phyloP scores from a whole-genome alignment of 441 rosid genomes.

The Erodium trifolium region DNA sequence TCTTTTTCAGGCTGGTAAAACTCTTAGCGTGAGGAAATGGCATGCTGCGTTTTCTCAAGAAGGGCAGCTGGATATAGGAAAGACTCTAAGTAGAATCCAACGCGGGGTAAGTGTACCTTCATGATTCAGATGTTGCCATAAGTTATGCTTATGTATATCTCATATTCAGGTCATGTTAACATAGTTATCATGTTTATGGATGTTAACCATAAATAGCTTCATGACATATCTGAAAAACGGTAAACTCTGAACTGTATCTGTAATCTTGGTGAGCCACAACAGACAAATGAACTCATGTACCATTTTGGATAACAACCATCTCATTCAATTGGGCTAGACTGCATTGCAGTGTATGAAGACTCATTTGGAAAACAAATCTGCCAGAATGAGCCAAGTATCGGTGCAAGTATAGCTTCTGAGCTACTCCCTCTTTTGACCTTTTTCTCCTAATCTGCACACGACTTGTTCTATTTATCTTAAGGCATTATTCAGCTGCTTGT shows the following conservation, averaged over 20 bases:
- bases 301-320: not conserved
- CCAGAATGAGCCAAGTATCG: too few species aligned
- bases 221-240: too few species aligned
- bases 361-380: too few species aligned
- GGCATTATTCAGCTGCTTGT: too few species aligned
- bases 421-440: too few species aligned
- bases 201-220: not conserved
- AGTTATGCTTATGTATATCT: not conserved
- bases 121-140: slow-evolving; percentile 12
- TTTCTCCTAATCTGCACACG: too few species aligned
- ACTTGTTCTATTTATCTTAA: too few species aligned
- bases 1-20: slow-evolving; percentile 74
- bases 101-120: slow-evolving; percentile 51
- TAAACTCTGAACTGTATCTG: not conserved
- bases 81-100: slow-evolving; percentile 69
- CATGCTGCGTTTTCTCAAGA: slow-evolving; percentile 65
- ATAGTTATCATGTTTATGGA: not conserved
- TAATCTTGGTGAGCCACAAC: not conserved
- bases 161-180: not conserved
- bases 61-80: slow-evolving; percentile 66
- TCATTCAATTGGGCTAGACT: too few species aligned
- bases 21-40: slow-evolving; percentile 90
- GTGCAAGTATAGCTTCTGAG: too few species aligned
- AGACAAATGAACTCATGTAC: not conserved
- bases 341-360: too few species aligned